Conservation (phyloP, 306 rosid genomes). For the Vigna angularis region DNA sequence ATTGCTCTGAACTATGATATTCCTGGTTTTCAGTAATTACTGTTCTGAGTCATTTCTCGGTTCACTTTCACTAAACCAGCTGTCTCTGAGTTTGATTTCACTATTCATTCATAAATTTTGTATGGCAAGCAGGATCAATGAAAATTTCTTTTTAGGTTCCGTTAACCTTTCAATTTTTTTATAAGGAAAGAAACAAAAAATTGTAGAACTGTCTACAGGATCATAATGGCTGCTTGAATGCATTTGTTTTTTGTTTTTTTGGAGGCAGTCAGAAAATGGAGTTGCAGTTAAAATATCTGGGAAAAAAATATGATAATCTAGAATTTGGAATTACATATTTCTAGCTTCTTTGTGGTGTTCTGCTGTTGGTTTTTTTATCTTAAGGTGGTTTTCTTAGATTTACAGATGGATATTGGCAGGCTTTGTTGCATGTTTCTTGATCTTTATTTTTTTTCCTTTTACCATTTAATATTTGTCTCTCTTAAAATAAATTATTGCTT, state of each 20-base stretch:
- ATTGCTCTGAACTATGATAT: neutral
- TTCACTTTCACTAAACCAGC: neutral
- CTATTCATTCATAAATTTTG: neutral
- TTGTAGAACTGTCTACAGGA: neutral
- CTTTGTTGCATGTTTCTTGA: too few relatives aligned
- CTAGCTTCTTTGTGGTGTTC: too few relatives aligned
- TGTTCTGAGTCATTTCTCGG: conserved; percentile 12
- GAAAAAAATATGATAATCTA: too few relatives aligned
- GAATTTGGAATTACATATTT: too few relatives aligned
- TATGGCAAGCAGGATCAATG: neutral
- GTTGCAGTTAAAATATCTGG: neutral
- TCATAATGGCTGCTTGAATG: neutral
- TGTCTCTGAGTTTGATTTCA: neutral
- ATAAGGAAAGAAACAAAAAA: neutral
- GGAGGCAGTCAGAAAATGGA: neutral
- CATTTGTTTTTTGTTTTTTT: neutral
- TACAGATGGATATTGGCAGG: too few relatives aligned
- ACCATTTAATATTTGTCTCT: neutral
- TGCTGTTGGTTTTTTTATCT: too few relatives aligned
- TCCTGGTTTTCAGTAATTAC: neutral
- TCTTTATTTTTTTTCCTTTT: neutral
- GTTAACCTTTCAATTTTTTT: neutral
- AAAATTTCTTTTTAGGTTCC: conserved; percentile 8
- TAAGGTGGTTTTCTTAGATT: too few relatives aligned
- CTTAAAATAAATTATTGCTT: neutral